Conservation (phyloP, 1,284 basidiomycete species). For the Ganoderma boninense region DNA sequence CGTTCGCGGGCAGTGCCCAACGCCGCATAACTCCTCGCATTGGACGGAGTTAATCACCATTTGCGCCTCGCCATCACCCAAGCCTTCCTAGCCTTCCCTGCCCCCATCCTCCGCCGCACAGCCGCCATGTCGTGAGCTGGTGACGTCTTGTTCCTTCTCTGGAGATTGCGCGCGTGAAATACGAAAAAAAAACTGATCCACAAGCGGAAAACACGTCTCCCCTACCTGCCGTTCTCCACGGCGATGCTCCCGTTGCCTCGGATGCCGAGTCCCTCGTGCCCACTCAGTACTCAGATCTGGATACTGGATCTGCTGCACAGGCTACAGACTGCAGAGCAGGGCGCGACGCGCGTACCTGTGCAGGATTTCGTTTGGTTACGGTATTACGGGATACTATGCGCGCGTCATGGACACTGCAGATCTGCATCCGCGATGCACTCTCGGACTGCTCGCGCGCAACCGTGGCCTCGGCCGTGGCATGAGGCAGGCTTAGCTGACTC, state of each 20-base stretch:
- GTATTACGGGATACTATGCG: too few relatives aligned
- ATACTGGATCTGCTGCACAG: too few relatives aligned
- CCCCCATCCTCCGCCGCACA: conserved; percentile 6
- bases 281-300: too few relatives aligned
- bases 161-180: background rate
- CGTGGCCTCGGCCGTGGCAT: background rate
- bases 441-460: background rate
- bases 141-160: conserved; percentile 4
- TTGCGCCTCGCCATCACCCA: conserved; percentile 1
- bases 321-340: background rate
- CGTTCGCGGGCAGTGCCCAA: conserved; percentile 9
- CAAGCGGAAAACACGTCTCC: background rate
- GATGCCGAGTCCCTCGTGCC: background rate
- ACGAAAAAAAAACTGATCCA: background rate
- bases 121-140: background rate
- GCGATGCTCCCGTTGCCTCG: background rate
- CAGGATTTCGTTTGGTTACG: background rate
- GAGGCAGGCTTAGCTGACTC: conserved; percentile 9
- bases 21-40: conserved; percentile 8
- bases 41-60: conserved; percentile 8
- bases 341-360: conserved; percentile 1
- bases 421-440: conserved; percentile 1
- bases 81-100: background rate
- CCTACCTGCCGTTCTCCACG: too few relatives aligned
- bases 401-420: background rate